phyloP scores from a whole-genome alignment of 441 rosid species.

The Croton laevigatus region DNA sequence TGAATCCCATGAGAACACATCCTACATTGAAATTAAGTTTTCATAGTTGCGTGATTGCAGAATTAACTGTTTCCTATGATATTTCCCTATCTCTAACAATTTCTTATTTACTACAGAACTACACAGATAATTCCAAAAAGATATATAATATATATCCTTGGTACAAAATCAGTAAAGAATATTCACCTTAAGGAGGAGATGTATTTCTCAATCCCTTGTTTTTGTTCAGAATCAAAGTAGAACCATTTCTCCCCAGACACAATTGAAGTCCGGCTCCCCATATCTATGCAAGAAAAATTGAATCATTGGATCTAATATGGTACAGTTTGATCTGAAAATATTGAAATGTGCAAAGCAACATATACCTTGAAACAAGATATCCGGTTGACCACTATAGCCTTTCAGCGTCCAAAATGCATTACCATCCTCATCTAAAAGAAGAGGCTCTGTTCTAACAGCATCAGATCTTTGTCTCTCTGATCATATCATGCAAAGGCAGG shows the following conservation, averaged over 20 bases:
- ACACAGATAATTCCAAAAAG: neutral
- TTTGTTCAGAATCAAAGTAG: constrained; percentile 52
- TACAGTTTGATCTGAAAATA: constrained; percentile 3
- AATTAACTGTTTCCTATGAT: neutral
- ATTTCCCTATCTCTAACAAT: neutral
- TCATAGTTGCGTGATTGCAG: neutral
- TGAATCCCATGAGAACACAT: neutral
- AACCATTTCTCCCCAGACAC: constrained; percentile 62
- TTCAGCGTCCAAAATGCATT: constrained; percentile 62
- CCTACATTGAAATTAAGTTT: neutral
- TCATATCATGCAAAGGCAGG: constrained; percentile 14
- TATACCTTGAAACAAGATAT: constrained; percentile 73
- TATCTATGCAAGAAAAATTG: constrained; percentile 34
- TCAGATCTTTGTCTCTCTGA: constrained; percentile 47
- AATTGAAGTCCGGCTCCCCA: constrained; percentile 36
- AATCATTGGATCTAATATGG: neutral
- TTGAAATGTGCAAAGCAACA: constrained; percentile 14
- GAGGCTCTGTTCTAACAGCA: constrained; percentile 65
- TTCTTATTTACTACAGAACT: neutral
- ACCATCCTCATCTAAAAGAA: constrained; percentile 46
- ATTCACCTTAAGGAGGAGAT: constrained; percentile 49
- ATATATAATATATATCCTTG: neutral
- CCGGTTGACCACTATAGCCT: constrained; percentile 32
- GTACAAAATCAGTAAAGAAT: neutral
- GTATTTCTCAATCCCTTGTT: constrained; percentile 55